These are phyloP conservation scores for Chernovozyma sophiae-reginae DNA, from an alignment of 1,139 yeast genomes.

Conservation along the genomic window DNA sequence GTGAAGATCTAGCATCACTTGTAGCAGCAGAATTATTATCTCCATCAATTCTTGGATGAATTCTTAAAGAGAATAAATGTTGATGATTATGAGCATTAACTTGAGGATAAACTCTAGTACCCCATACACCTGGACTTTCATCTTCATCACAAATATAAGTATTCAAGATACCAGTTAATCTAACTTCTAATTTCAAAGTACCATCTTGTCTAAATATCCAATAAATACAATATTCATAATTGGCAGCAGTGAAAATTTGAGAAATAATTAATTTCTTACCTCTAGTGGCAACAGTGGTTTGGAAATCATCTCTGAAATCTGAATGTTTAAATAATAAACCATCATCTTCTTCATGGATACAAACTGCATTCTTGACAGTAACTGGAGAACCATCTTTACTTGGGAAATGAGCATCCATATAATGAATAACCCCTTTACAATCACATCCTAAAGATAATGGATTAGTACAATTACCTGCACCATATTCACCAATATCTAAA, in stretches of 20 bases:
- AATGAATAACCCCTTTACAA: slow-evolving; percentile 80
- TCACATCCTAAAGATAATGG: slow-evolving; percentile 77
- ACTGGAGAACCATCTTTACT: slow-evolving; percentile 64
- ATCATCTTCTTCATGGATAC: slow-evolving; percentile 82
- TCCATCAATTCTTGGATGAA: slow-evolving; percentile 80
- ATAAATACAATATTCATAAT: slow-evolving; percentile 79
- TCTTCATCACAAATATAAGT: slow-evolving; percentile 60
- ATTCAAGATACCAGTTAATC: slow-evolving; percentile 78
- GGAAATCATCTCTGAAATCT: slow-evolving; percentile 77
- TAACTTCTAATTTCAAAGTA: slow-evolving; percentile 70
- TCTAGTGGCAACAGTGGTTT: slow-evolving; percentile 70
- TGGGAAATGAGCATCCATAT: slow-evolving; percentile 70
- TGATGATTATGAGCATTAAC: slow-evolving; percentile 85
- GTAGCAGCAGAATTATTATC: slow-evolving; percentile 70
- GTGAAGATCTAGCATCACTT: slow-evolving; percentile 60
- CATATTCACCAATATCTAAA: slow-evolving; percentile 81
- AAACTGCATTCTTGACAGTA: slow-evolving; percentile 70
- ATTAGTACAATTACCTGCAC: slow-evolving; percentile 83
- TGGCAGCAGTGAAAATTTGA: slow-evolving; percentile 81
- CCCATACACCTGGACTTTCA: slow-evolving; percentile 71
- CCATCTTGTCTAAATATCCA: slow-evolving; percentile 85
- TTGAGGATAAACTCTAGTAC: slow-evolving; percentile 74
- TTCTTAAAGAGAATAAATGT: slow-evolving; percentile 74
- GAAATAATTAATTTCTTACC: slow-evolving; percentile 70
- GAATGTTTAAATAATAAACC: slow-evolving; percentile 74